Evolutionary conservation across 129 eudicot species (phyloP).

Genomic region (Arctium lappa): DNA sequence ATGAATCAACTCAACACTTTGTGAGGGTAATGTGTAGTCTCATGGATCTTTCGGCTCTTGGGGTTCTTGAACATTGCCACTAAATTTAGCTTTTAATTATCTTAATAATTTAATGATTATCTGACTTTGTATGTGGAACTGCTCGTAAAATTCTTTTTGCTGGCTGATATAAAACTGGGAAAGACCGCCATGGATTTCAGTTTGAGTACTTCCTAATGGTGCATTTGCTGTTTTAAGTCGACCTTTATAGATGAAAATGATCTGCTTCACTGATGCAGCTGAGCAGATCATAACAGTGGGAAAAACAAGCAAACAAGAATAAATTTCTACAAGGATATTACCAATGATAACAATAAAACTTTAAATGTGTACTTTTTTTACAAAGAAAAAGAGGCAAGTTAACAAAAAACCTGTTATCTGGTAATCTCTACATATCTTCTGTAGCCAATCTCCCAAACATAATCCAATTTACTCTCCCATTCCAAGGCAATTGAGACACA

Average conservation of each 20-base stretch:
- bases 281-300: not conserved
- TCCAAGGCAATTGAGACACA: not conserved
- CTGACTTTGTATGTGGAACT: not conserved
- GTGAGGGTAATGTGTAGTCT: not conserved
- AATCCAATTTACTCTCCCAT: not conserved
- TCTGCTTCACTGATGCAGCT: not conserved
- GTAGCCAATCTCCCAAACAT: not conserved
- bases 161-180: not conserved
- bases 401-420: not conserved
- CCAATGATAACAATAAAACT: not conserved
- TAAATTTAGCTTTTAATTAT: not conserved
- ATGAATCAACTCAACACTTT: not conserved
- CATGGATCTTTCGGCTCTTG: not conserved
- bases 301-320: not conserved
- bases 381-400: not conserved
- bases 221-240: not conserved
- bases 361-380: not conserved
- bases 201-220: not conserved
- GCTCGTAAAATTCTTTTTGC: not conserved
- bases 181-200: not conserved
- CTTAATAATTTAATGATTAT: not conserved
- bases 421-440: not conserved
- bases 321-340: too few relatives aligned
- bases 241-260: not conserved
- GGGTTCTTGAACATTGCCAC: not conserved